Conservation (phyloP, 2,329 filamentous ascomycete species). For the Aureobasidium sp. region DNA sequence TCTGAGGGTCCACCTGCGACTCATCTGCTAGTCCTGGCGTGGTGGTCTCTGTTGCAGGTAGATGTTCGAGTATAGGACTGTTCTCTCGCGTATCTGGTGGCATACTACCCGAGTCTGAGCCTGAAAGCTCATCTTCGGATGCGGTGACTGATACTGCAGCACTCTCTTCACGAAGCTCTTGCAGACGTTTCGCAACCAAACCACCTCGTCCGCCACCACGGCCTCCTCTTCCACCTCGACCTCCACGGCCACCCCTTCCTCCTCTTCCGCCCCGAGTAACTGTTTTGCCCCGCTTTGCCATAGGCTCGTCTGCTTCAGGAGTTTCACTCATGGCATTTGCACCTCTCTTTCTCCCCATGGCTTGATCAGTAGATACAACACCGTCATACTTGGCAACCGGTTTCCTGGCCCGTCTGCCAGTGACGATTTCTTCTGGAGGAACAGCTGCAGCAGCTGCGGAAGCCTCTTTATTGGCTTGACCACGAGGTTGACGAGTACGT, state of each 20-base stretch:
- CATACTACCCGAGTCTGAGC: slow-evolving; percentile 23
- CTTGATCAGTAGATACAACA: slow-evolving; percentile 10
- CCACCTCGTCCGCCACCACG: slow-evolving; percentile 11
- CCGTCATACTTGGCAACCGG: slow-evolving; percentile 20
- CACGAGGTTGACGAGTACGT: slow-evolving; percentile 36
- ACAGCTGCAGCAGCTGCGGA: slow-evolving; percentile 29
- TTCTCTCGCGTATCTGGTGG: slow-evolving; percentile 17
- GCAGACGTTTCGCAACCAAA: slow-evolving; percentile 32
- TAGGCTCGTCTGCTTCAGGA: slow-evolving; percentile 15
- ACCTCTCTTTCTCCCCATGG: slow-evolving; percentile 14
- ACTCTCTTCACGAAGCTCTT: slow-evolving; percentile 40
- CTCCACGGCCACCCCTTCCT: slow-evolving; percentile 13
- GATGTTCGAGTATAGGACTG: not conserved
- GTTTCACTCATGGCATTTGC: slow-evolving; percentile 17
- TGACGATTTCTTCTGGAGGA: slow-evolving; percentile 15
- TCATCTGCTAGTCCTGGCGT: slow-evolving; percentile 11
- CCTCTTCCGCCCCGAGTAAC: slow-evolving; percentile 13
- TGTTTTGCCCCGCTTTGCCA: slow-evolving; percentile 10
- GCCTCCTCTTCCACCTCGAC: slow-evolving; percentile 12
- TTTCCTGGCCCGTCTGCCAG: slow-evolving; percentile 15
- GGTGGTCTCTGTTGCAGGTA: slow-evolving; percentile 19
- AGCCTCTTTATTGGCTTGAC: slow-evolving; percentile 15
- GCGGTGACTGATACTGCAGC: slow-evolving; percentile 22
- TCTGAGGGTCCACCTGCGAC: not conserved
- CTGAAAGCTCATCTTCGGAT: slow-evolving; percentile 20